Conservation (phyloP, 371 early-diverging fungal genomes). For the Cladochytrium tenue region DNA sequence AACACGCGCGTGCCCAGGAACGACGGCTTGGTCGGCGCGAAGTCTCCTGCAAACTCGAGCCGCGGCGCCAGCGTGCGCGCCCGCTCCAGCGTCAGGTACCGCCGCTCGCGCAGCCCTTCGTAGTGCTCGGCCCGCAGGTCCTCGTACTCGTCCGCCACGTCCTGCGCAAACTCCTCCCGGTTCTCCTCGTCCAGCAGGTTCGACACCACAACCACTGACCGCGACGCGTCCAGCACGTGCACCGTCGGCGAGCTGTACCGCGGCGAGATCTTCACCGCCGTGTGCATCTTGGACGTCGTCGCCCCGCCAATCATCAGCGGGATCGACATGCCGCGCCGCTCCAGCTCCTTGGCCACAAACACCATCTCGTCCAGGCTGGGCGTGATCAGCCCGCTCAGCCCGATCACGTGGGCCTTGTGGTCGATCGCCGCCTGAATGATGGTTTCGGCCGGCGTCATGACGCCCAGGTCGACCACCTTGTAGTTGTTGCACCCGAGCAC, state of each 20-base stretch:
- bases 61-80: conserved; percentile 65
- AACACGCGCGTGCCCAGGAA: conserved; percentile 78
- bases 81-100: conserved; percentile 65
- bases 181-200: conserved; percentile 75
- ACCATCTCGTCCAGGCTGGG: conserved; percentile 96
- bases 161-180: conserved; percentile 78
- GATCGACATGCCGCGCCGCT: conserved; percentile 81
- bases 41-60: conserved; percentile 66
- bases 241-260: conserved; percentile 48
- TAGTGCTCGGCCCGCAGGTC: conserved; percentile 92
- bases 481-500: conserved; percentile 95
- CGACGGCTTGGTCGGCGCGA: conserved; percentile 72
- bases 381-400: conserved; percentile 89
- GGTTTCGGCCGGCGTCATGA: conserved; percentile 89
- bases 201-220: conserved; percentile 65
- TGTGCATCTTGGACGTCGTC: conserved; percentile 92
- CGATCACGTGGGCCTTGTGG: conserved; percentile 87
- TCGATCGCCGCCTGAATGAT: conserved; percentile 82
- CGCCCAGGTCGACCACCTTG: conserved; percentile 88
- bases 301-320: conserved; percentile 93
- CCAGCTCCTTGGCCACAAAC: conserved; percentile 85
- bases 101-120: conserved; percentile 82
- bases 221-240: conserved; percentile 50
- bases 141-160: conserved; percentile 87
- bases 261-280: conserved; percentile 93